Evolutionary conservation across 1,284 basidiomycete genomes (phyloP).

Genomic region (Tilletia indica): DNA sequence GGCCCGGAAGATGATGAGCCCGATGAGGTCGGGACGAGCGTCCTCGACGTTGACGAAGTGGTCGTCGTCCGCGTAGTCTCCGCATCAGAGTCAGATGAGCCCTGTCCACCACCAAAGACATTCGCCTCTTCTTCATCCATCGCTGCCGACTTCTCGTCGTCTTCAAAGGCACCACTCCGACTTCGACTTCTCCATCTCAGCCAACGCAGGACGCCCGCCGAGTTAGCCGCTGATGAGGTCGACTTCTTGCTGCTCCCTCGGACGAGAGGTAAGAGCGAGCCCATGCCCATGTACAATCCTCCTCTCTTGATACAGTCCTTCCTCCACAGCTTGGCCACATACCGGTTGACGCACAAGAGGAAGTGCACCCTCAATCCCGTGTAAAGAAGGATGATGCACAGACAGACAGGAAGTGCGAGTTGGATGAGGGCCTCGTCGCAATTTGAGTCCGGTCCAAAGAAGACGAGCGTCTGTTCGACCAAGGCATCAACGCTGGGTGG

Average conservation of each 20-base stretch:
- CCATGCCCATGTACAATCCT: neutral
- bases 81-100: neutral
- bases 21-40: neutral
- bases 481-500: neutral
- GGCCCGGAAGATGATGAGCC: neutral
- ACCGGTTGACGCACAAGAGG: neutral
- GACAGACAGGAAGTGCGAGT: neutral
- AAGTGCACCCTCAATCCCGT: neutral
- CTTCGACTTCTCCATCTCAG: neutral
- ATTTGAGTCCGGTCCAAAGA: constrained; percentile 5
- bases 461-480: constrained; percentile 7
- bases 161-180: too few relatives aligned
- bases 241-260: neutral
- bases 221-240: neutral
- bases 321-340: constrained; percentile 4
- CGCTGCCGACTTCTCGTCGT: too few relatives aligned
- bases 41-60: neutral
- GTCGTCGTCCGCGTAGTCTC: neutral
- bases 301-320: neutral
- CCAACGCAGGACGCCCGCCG: neutral
- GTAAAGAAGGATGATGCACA: neutral
- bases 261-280: neutral
- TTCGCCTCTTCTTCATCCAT: neutral
- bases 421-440: constrained; percentile 10
- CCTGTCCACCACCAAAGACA: neutral